phyloP scores from a whole-genome alignment of 306 rosid species.

The Lithocarpus polystachyus region DNA sequence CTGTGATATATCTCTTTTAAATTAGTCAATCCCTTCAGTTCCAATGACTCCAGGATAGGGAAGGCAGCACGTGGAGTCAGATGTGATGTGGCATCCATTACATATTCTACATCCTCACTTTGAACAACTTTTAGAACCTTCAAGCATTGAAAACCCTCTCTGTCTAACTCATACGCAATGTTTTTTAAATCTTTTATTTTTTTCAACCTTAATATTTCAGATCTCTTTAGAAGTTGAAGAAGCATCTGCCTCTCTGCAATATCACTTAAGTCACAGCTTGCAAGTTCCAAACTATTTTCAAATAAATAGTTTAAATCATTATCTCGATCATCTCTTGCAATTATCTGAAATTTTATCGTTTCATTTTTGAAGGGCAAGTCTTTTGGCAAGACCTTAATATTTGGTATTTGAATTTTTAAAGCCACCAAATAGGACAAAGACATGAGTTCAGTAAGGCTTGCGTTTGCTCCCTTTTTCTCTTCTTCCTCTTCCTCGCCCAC shows the following conservation, averaged over 20 bases:
- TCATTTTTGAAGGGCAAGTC: too few relatives aligned
- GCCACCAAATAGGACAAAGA: too few relatives aligned
- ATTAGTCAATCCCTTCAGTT: rapidly evolving
- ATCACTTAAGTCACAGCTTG: neutral
- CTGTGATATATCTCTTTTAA: neutral
- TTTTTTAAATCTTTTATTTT: conserved; percentile 15
- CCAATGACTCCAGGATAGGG: neutral
- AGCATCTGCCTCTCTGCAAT: conserved; percentile 4
- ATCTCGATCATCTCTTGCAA: too few relatives aligned
- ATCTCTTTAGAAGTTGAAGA: conserved; percentile 6
- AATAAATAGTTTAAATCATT: too few relatives aligned
- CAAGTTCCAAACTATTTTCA: neutral
- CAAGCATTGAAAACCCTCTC: conserved; percentile 16
- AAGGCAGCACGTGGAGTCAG: neutral
- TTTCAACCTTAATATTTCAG: conserved; percentile 1
- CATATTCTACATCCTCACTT: conserved; percentile 15
- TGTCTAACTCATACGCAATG: neutral
- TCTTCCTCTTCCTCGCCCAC: too few relatives aligned
- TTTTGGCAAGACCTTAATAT: too few relatives aligned
- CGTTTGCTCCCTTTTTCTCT: too few relatives aligned
- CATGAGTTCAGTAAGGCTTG: too few relatives aligned
- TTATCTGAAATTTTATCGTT: neutral
- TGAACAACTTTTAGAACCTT: neutral
- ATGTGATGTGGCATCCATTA: neutral
- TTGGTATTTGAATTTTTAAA: too few relatives aligned